Percentiles rank a stretch among this genome's conserved stretches.
Evolutionary conservation across 2,329 filamentous ascomycete species (phyloP).

Genomic region (Fusarium nelsonii): DNA sequence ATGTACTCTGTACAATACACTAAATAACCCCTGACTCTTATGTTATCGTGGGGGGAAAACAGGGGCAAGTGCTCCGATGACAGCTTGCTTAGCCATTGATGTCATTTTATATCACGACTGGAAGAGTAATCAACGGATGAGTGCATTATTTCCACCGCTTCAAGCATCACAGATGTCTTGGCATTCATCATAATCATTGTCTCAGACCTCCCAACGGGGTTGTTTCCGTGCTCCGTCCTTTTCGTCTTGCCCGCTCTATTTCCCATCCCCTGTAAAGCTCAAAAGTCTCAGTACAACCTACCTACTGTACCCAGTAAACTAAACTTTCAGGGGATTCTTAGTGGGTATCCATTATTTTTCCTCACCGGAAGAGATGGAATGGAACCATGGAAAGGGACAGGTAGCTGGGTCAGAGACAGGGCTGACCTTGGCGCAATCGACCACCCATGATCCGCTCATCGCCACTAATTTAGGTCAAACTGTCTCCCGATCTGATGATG

Average conservation of each 20-base stretch:
- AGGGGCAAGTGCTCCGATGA: slow-evolving; percentile 28
- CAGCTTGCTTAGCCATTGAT: no score
- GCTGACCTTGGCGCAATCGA: background rate
- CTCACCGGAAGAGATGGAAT: background rate
- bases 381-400: background rate
- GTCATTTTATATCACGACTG: no score
- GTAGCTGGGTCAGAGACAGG: background rate
- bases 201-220: background rate
- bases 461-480: background rate
- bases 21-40: no score
- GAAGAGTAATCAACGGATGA: no score
- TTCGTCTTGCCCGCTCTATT: background rate
- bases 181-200: background rate
- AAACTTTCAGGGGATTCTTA: background rate
- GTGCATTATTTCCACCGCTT: no score
- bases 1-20: no score
- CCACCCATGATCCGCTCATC: background rate
- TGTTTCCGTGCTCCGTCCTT: no score
- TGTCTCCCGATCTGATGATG: background rate
- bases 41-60: slow-evolving; percentile 26
- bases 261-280: background rate
- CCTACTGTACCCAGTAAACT: no score
- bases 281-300: no score
- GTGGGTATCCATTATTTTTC: background rate
- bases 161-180: background rate